Base-by-base conservation (phyloP, 176 grass and related monocot species). In the Musa beccarii region DNA sequence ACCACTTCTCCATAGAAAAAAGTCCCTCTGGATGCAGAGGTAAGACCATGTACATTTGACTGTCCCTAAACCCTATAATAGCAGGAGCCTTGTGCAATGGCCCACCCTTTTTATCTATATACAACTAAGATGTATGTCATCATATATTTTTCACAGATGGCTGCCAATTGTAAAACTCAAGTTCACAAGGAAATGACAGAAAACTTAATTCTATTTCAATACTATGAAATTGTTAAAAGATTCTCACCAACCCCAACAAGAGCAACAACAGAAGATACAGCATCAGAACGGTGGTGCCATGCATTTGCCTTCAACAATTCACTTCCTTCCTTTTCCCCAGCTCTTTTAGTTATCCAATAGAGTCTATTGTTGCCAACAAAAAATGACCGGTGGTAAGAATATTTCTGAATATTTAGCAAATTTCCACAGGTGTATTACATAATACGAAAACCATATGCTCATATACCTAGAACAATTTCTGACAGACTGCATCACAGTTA, bases 251-350 rank as follows among this genome's bases (percentile, higher is more conserved):
- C 94, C 72, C 90, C 90, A 76, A 98, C 59, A 80, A 98, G 86
- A 78, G 94, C 88, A 69, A 93, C 90, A 12, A 89, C 79, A 74
- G 90, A 98, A 61, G 94, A 98, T 87, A 98, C 85, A 75, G 94
- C 94, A 84, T 98, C 90, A 49, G 86, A 80, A 49, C 90, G 88
- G 80, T 98, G 90, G 73, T 93, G 94, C 94, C 94, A 98, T 82
- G 95, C 95, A 81, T 89, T 98, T 79, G 95, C 95, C 87, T 93
- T 98, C 90, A 93, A 91, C 53, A 98, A 62, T 50, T 86, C 90
- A 76, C 95, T 98, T 59, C 94, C 90, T 89, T 93, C 88, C 70
- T 85, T 98, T 75, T 98, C 90, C 28, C 90, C 95, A 73, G 88
- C 90, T 71, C 78, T 84, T 87, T 98, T 93, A 52, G 95, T 93